These are phyloP conservation scores for Pisolithus sp. DNA, from an alignment of 768 basidiomycete species.

Conservation along the genomic window DNA sequence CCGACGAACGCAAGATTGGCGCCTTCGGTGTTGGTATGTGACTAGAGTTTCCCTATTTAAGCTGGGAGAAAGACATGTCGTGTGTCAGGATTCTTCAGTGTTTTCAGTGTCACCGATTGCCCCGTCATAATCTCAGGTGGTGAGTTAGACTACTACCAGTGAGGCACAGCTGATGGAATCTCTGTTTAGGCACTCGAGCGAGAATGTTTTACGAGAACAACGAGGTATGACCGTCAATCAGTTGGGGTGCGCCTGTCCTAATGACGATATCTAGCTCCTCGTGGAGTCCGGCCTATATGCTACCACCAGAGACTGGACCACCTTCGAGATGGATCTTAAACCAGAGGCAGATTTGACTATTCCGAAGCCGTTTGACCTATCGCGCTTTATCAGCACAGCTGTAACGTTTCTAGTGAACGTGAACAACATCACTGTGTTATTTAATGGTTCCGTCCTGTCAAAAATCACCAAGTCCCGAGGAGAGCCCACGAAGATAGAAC, in stretches of 20 bases:
- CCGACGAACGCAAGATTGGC: constrained; percentile 48
- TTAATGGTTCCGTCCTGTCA: constrained; percentile 3
- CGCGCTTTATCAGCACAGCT: constrained; percentile 40
- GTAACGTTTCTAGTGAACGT: constrained; percentile 45
- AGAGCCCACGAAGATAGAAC: background rate
- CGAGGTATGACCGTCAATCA: constrained; percentile 3
- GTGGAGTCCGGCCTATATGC: background rate
- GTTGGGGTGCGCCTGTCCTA: background rate
- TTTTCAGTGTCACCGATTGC: constrained; percentile 25
- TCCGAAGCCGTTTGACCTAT: constrained; percentile 40
- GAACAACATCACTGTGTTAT: constrained; percentile 1
- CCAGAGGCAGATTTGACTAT: constrained; percentile 32
- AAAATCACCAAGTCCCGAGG: constrained; percentile 1
- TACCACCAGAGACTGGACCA: constrained; percentile 29
- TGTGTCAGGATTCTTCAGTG: constrained; percentile 19
- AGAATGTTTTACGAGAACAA: constrained; percentile 5
- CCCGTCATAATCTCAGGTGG: constrained; percentile 22
- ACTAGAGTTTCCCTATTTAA: background rate
- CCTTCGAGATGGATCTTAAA: constrained; percentile 42
- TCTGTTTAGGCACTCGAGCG: background rate
- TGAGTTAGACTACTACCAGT: background rate
- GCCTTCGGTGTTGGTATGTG: constrained; percentile 33
- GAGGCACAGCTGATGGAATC: background rate
- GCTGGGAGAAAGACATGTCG: background rate
- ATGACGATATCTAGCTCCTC: background rate